A percentile compares a stretch with the other conserved stretches of the same genome.
Evolutionary conservation across 805 yeast genomes (phyloP).

Genomic region (Candida pseudoglaebosa): DNA sequence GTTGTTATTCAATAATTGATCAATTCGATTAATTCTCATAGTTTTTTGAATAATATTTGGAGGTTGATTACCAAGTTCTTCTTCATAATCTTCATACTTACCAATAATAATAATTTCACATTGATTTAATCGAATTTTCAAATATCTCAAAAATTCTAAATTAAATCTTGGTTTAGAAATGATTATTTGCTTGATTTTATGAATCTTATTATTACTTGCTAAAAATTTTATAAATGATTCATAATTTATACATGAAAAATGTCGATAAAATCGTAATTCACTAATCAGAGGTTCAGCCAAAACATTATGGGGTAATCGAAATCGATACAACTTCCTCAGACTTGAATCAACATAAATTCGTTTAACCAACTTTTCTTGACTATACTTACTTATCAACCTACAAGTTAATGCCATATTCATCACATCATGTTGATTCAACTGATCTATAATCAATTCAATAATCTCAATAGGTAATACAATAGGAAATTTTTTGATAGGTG

Average conservation of each 20-base stretch:
- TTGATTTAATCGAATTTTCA: neutral
- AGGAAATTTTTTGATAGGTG: neutral
- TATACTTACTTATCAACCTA: neutral
- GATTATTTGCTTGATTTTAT: neutral
- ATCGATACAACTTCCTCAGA: neutral
- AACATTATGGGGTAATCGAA: neutral
- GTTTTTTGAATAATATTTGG: neutral
- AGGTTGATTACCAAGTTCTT: neutral
- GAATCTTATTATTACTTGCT: neutral
- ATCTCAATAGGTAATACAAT: neutral
- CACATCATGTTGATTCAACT: neutral
- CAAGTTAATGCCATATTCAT: neutral
- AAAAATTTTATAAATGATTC: neutral
- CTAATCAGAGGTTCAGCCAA: neutral
- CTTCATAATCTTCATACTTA: neutral
- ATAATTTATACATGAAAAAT: neutral
- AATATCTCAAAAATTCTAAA: neutral
- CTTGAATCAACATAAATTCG: neutral
- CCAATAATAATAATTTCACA: neutral
- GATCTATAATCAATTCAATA: neutral
- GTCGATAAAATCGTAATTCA: neutral
- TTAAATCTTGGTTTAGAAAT: neutral
- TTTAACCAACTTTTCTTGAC: neutral
- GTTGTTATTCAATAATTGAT: neutral
- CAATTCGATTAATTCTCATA: neutral